Evolutionary conservation across 345 rosid genomes (phyloP).

Genomic region (Eucalyptus brandiana): DNA sequence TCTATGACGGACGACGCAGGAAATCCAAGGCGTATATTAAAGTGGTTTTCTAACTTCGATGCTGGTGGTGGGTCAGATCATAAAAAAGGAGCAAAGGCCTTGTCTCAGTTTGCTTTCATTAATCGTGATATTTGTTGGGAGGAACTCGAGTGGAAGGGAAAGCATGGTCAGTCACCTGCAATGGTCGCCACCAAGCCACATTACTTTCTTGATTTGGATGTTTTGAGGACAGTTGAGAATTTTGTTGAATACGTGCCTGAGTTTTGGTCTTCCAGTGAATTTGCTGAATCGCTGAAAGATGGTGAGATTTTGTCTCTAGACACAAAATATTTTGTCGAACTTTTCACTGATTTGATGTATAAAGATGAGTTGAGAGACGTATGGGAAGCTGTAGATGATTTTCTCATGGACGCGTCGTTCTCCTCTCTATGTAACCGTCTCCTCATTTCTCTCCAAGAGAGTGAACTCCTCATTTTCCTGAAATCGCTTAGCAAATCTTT

Average conservation of each 20-base stretch:
- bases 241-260: constrained; percentile 75
- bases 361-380: constrained; percentile 51
- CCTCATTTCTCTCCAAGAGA: constrained; percentile 61
- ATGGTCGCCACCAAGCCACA: constrained; percentile 93
- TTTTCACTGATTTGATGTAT: constrained; percentile 55
- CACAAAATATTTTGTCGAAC: constrained; percentile 47
- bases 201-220: constrained; percentile 87
- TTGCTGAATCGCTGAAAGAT: constrained; percentile 67
- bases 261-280: constrained; percentile 83
- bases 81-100: constrained; percentile 75
- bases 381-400: constrained; percentile 62
- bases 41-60: constrained; percentile 75
- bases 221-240: constrained; percentile 61
- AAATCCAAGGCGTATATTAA: constrained; percentile 30
- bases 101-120: constrained; percentile 75
- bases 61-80: constrained; percentile 51
- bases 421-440: constrained; percentile 57
- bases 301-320: constrained; percentile 67
- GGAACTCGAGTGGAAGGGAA: constrained; percentile 93
- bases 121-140: constrained; percentile 95
- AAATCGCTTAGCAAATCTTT: constrained; percentile 27
- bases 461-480: constrained; percentile 36
- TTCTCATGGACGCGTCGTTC: constrained; percentile 57
- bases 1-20: constrained; percentile 22
- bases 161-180: constrained; percentile 96